phyloP scores from a whole-genome alignment of 257 asterid species.

The Fraxinus americana region DNA sequence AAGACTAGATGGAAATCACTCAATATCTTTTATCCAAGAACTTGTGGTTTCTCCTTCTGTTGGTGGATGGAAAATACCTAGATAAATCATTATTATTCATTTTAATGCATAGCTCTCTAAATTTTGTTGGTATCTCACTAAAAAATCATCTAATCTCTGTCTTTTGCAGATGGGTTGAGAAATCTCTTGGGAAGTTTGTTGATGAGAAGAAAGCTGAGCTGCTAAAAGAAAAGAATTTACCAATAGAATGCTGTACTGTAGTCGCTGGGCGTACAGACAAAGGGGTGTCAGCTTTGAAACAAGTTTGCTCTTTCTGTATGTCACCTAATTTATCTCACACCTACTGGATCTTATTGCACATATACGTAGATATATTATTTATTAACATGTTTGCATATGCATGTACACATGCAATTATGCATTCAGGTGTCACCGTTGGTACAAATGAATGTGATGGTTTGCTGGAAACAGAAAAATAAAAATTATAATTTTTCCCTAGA shows the following conservation, averaged over 20 bases:
- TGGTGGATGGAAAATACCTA: constrained; percentile 9
- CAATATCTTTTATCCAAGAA: background rate
- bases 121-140: constrained; percentile 11
- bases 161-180: constrained; percentile 65
- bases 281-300: constrained; percentile 92
- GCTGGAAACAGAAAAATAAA: background rate
- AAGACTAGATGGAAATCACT: constrained; percentile 4
- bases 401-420: background rate
- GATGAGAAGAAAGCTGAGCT: constrained; percentile 73
- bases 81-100: constrained; percentile 14
- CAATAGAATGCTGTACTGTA: constrained; percentile 66
- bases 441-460: background rate
- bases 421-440: constrained; percentile 15
- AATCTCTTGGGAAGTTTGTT: constrained; percentile 76
- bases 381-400: constrained; percentile 1
- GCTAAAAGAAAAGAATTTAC: constrained; percentile 77
- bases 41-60: background rate
- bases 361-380: background rate
- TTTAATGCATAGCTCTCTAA: constrained; percentile 1
- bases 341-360: constrained; percentile 4
- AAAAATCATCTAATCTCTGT: constrained; percentile 13
- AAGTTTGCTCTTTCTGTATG: constrained; percentile 97
- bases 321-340: constrained; percentile 28
- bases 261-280: constrained; percentile 99
- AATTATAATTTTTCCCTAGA: background rate